Evolutionary conservation across 495 filamentous ascomycete species (phyloP).

Genomic region (Xylaria venustula): DNA sequence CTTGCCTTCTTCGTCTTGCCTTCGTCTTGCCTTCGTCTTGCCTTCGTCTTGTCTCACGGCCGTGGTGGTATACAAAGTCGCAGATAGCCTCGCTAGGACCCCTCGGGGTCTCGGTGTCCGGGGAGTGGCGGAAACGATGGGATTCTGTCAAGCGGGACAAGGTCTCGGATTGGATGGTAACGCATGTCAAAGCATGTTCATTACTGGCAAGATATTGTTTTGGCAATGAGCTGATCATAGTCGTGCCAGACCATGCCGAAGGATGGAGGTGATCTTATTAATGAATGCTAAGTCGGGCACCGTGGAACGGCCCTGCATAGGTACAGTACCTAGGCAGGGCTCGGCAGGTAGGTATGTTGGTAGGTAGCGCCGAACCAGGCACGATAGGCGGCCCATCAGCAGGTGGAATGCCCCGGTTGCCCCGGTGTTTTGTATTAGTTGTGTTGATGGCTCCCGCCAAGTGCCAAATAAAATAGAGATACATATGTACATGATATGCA

Average conservation of each 20-base stretch:
- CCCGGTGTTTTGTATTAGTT: not conserved
- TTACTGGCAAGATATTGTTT: not conserved
- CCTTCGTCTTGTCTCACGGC: too few relatives aligned
- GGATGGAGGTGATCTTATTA: not conserved
- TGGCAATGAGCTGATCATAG: not conserved
- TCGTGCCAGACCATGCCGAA: not conserved
- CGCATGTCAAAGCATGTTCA: not conserved
- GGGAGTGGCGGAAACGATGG: not conserved
- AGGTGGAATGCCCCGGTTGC: not conserved
- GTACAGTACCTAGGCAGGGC: not conserved
- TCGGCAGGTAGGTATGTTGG: too few relatives aligned
- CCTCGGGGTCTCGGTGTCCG: not conserved
- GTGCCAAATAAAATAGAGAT: too few relatives aligned
- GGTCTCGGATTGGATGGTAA: not conserved
- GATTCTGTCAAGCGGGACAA: not conserved
- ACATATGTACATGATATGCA: too few relatives aligned
- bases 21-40: too few relatives aligned
- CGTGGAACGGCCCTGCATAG: not conserved
- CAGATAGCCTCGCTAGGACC: not conserved
- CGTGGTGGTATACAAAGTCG: not conserved
- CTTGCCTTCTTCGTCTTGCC: too few relatives aligned
- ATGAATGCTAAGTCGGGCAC: not conserved
- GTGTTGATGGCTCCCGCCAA: not conserved
- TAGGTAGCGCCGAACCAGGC: constrained; percentile 2
- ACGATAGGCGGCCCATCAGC: not conserved